A percentile compares a stretch with the other conserved stretches of the same genome.
phyloP scores from a whole-genome alignment of 257 asterid species.

The Fraxinus americana region DNA sequence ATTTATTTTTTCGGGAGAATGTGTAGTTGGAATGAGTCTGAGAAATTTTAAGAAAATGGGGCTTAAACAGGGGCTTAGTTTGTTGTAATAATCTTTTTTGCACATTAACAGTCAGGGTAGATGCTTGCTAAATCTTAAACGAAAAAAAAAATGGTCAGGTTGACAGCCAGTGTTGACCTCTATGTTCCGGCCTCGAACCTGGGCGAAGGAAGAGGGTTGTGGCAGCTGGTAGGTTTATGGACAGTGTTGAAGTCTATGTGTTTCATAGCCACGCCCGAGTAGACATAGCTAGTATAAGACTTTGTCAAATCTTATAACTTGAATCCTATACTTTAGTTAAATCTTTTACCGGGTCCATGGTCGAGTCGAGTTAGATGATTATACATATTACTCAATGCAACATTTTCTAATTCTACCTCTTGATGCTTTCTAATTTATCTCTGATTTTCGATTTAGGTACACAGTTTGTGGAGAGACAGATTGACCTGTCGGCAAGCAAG shows the following conservation, averaged over 20 bases:
- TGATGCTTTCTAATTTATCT: constrained; percentile 19
- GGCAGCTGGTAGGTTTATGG: too few species aligned
- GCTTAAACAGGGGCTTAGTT: too few species aligned
- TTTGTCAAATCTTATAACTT: not conserved
- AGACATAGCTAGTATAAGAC: not conserved
- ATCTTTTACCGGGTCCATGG: not conserved
- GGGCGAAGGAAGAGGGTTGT: not conserved
- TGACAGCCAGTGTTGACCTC: too few species aligned
- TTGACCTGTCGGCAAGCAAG: constrained; percentile 27
- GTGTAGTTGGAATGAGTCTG: too few species aligned
- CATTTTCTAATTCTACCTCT: not conserved
- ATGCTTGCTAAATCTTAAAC: not conserved
- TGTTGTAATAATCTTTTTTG: not conserved
- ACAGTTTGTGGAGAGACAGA: constrained; percentile 26
- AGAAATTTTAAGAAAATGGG: too few species aligned
- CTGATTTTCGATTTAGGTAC: constrained; percentile 20
- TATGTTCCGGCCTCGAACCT: not conserved
- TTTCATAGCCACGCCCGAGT: not conserved
- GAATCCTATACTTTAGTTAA: too few species aligned
- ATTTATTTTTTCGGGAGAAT: too few species aligned
- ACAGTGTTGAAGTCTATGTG: not conserved
- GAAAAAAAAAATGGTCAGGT: not conserved
- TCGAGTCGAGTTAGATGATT: not conserved
- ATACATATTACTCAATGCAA: not conserved
- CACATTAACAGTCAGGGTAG: not conserved